Percentiles rank a stretch among this genome's conserved stretches.
phyloP scores from a whole-genome alignment of 768 basidiomycete species.

The Naganishia vishniacii region DNA sequence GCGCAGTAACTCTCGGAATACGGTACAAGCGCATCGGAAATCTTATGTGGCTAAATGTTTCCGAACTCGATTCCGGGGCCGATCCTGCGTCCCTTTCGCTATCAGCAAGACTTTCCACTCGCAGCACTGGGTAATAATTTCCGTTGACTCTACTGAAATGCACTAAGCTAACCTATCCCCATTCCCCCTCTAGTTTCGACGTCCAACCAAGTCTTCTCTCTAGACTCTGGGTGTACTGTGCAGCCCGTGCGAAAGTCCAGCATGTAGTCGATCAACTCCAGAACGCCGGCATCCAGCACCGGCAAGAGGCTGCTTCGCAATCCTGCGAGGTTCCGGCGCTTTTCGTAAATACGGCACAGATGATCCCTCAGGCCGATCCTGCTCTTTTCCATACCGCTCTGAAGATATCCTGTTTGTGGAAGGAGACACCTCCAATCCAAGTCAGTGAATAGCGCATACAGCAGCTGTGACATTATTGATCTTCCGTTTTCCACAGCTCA shows the following conservation, averaged over 20 bases:
- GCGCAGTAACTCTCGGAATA: neutral
- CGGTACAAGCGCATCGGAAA: neutral
- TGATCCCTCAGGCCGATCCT: slow-evolving; percentile 7
- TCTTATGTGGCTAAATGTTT: slow-evolving; percentile 7
- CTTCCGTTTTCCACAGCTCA: no score
- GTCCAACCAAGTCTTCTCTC: slow-evolving; percentile 4
- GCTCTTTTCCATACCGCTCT: neutral
- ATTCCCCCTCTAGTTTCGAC: neutral
- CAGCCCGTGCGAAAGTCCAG: slow-evolving; percentile 1
- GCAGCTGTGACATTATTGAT: no score
- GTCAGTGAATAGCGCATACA: neutral
- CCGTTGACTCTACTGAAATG: neutral
- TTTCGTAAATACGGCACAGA: slow-evolving; percentile 5
- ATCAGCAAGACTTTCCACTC: neutral
- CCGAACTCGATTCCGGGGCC: neutral
- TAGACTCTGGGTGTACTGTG: slow-evolving; percentile 6
- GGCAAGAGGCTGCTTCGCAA: neutral
- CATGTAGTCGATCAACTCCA: neutral
- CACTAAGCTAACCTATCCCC: no score
- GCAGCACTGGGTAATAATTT: neutral
- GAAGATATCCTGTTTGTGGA: slow-evolving; percentile 12
- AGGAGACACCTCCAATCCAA: neutral
- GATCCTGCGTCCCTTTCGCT: neutral
- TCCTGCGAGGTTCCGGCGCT: neutral
- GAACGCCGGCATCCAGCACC: slow-evolving; percentile 1